These are phyloP conservation scores for Physcia stellaris DNA, from an alignment of 495 filamentous ascomycete species.

Conservation along the genomic window DNA sequence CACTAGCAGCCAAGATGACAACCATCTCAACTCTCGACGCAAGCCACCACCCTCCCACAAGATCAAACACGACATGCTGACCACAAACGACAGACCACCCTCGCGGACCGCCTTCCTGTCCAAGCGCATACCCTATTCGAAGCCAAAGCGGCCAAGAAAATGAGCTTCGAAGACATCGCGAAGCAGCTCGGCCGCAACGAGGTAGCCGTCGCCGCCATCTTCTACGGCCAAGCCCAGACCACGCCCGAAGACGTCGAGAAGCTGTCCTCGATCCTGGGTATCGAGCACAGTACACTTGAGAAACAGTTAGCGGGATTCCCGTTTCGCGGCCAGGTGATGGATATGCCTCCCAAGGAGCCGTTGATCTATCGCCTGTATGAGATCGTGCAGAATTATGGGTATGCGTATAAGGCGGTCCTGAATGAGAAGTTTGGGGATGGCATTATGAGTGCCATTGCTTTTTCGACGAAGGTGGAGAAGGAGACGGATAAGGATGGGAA, in stretches of 20 bases:
- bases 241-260: conserved; percentile 63
- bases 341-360: conserved; percentile 91
- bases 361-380: conserved; percentile 91
- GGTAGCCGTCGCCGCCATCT: conserved; percentile 81
- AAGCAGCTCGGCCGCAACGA: conserved; percentile 68
- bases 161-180: conserved; percentile 75
- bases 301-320: conserved; percentile 59
- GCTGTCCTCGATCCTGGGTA: conserved; percentile 51
- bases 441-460: conserved; percentile 95
- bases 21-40: conserved; percentile 19
- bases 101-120: conserved; percentile 43
- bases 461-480: conserved; percentile 90
- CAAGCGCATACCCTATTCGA: conserved; percentile 66
- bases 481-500: conserved; percentile 76
- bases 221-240: conserved; percentile 85
- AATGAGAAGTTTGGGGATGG: conserved; percentile 99
- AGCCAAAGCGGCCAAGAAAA: conserved; percentile 59
- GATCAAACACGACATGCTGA: neutral
- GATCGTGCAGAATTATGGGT: conserved; percentile 96
- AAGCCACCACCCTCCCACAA: neutral
- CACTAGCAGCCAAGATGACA: neutral
- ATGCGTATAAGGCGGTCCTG: conserved; percentile 88
- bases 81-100: conserved; percentile 13
- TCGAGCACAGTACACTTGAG: conserved; percentile 43
- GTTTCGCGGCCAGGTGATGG: conserved; percentile 66